Evolutionary conservation across 2,329 filamentous ascomycete genomes (phyloP), one percentile per base, ranked within the genome.

Genomic region (Cladophialophora psammophila): DNA sequence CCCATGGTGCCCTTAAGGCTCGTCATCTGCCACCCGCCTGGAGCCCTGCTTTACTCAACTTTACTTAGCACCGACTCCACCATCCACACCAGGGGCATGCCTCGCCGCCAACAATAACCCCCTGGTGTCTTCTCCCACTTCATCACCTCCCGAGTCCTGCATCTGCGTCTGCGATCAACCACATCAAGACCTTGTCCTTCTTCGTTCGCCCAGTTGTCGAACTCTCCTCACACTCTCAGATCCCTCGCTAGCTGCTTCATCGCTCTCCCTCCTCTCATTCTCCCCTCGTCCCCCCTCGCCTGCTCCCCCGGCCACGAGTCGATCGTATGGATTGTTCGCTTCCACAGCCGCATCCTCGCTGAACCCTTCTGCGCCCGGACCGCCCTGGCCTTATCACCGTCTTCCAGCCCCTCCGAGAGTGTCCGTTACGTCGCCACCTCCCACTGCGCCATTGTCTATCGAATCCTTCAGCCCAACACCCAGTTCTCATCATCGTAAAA

Each of bases 341-440:
- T 60, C 60, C 62, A 63, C 68, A 62, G 57, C 63, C 65, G 62
- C 45, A 55, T 38, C 40, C 50, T 45, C 56, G 26, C 62, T 66
- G 65, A 66, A 60, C 65, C 60, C 56, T 50, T 62, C 63, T 54
- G 64, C 56, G 35, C 65, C 60, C 68, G 65, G 45, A 61, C 58
- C 31, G 42, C 58, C 65, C 32, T 61, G 40, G 63, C 61, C 68
- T 68, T 68, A 62, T 66, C 63, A 63, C 65, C 60, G 60, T 50
- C 18, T 36, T 45, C 68, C 63, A 65, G 56, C 64, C 63, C 68
- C 64, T 68, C 66, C 66, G 64, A 68, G 26, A 32, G 35, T 45
- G 62, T 65, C 68, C 68, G 62, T 63, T 50, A 63, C 64, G 55
- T 63, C n/a, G 64, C 64, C 64, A 65, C 66, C 62, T 36, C 53